Percentiles rank a stretch among this genome's conserved stretches.
These are phyloP conservation scores for Ailanthus altissimus DNA, from an alignment of 345 rosid species.

Conservation along the genomic window DNA sequence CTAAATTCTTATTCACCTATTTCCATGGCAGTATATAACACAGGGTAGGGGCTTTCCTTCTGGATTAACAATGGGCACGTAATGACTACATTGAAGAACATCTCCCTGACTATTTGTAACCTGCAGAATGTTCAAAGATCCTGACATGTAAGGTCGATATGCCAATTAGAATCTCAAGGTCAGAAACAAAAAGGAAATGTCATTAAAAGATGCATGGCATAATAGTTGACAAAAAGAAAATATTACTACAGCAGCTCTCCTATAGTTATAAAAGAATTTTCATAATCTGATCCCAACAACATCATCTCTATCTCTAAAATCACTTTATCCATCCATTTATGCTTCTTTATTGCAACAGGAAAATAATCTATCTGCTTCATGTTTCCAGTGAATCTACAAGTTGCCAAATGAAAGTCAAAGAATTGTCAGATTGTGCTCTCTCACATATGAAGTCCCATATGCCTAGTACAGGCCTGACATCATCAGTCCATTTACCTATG, in stretches of 20 bases:
- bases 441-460: neutral
- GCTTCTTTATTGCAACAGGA: neutral
- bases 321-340: neutral
- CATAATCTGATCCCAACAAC: neutral
- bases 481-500: neutral
- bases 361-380: neutral
- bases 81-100: constrained; percentile 86
- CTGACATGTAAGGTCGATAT: neutral
- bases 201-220: neutral
- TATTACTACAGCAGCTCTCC: neutral
- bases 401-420: constrained; percentile 5
- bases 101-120: constrained; percentile 74
- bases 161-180: constrained; percentile 4
- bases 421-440: neutral
- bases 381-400: neutral
- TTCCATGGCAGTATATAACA: constrained; percentile 98
- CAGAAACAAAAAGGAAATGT: neutral
- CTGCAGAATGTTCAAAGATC: constrained; percentile 44
- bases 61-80: constrained; percentile 65
- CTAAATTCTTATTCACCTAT: constrained; percentile 55
- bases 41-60: constrained; percentile 84
- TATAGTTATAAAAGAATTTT: neutral
- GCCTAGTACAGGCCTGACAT: neutral
- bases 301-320: neutral
- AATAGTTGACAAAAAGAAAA: neutral